Evolutionary conservation across 164 flowering plant genomes (phyloP), one percentile per base, ranked within the genome.

Genomic region (Tetracentron sinense): DNA sequence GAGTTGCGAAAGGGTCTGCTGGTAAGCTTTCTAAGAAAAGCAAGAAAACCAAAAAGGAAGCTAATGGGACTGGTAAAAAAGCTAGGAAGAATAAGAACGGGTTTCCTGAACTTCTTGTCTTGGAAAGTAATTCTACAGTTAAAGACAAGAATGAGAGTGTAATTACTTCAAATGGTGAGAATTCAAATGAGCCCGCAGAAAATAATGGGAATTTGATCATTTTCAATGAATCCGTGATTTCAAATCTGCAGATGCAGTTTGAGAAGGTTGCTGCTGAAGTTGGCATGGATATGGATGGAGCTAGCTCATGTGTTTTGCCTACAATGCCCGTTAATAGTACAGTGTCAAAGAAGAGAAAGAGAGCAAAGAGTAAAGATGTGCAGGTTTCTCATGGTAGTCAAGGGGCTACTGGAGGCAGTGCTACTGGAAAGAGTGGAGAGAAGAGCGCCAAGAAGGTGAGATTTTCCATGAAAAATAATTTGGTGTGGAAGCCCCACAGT

Each of bases 401-500:
- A 51, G 80, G 28, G 7, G 74, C 69, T 55, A 73, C 23, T 57
- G 85, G 60, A 53, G 75, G 27, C 35, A 65, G 42, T 50, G 65
- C 65, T 7, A 51, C 47, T 46, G 78, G 73, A 38, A 73, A 74
- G 61, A 83, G 76, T 42, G 73, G 54, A 7, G 89, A 71, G 27
- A 88, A 83, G 70, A 85, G 90, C 72, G 79, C 64, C 5, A 93
- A 90, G 83, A 90, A 83, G 71, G 98, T 93, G 12, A 81, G 74
- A 35, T 93, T 93, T 71, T 72, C 90, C 25, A 90, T 90, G 87
- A 88, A 88, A 64, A 87, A 67, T 68, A 90, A 93, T 69, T 60
- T 93, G 75, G 87, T 90, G 3, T 93, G 98, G 98, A 90, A 89
- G 64, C 96, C 97, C 2, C 84, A 81, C 17, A 85, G 56, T 63